A percentile compares a stretch with the other conserved stretches of the same genome.
Conservation (phyloP, 2,329 filamentous ascomycete genomes). For the Sporothrix protearum region DNA sequence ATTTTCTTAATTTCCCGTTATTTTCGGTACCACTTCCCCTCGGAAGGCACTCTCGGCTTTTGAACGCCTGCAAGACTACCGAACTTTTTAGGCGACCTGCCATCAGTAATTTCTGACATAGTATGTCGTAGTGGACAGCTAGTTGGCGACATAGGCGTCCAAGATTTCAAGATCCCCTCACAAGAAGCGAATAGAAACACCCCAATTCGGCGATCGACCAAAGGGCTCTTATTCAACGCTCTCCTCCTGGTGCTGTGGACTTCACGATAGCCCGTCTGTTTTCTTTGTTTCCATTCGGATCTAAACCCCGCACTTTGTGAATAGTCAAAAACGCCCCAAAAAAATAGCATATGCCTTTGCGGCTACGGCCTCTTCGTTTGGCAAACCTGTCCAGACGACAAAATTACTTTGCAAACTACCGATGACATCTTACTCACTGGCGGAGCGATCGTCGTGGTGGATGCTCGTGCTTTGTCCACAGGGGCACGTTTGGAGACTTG, state of each 20-base stretch:
- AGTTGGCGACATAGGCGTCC: neutral
- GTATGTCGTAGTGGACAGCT: neutral
- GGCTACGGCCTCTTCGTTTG: neutral
- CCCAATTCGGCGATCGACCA: neutral
- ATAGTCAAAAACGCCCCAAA: neutral
- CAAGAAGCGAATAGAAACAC: neutral
- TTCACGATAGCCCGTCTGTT: neutral
- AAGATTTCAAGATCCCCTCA: neutral
- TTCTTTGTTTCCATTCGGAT: neutral
- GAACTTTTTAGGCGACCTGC: neutral
- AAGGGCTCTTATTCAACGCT: slow-evolving; percentile 8
- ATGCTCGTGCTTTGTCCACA: neutral
- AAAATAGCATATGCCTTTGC: neutral
- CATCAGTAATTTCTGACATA: neutral
- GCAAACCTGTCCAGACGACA: neutral
- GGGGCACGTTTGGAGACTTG: neutral
- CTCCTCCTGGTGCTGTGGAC: neutral
- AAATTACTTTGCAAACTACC: neutral
- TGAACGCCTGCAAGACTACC: neutral
- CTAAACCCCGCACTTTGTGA: neutral
- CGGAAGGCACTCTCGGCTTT: neutral
- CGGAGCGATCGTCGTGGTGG: neutral
- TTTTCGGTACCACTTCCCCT: neutral
- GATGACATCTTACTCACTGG: neutral
- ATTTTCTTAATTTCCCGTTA: neutral